Evolutionary conservation across 164 flowering plant species (phyloP).

Genomic region (Berberis thunbergii): DNA sequence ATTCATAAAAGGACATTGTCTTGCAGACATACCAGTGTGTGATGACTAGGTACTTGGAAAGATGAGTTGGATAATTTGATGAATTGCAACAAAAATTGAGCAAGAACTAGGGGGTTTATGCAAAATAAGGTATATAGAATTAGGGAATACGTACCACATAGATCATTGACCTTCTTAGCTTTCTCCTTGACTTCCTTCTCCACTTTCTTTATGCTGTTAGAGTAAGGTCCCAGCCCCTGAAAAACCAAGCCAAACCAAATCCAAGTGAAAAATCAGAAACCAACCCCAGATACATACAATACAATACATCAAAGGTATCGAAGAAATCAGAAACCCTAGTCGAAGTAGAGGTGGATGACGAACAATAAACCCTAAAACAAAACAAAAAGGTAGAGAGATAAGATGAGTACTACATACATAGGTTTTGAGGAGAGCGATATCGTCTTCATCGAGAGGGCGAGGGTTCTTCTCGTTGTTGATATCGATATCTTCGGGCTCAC

Average conservation of each 20-base stretch:
- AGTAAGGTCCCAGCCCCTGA: slow-evolving; percentile 94
- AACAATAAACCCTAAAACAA: not conserved
- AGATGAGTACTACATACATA: not conserved
- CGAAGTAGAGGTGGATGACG: not conserved
- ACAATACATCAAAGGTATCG: not conserved
- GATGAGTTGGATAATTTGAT: not conserved
- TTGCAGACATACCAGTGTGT: not conserved
- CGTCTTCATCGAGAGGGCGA: slow-evolving; percentile 6
- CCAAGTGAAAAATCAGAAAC: not conserved
- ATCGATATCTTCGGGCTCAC: slow-evolving; percentile 4
- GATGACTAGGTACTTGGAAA: not conserved
- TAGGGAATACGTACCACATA: slow-evolving; percentile 57
- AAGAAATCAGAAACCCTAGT: not conserved
- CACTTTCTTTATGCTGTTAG: slow-evolving; percentile 61
- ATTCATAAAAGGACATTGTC: not conserved
- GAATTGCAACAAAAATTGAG: not conserved
- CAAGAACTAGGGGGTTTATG: not conserved
- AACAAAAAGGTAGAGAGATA: not conserved
- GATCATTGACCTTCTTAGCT: slow-evolving; percentile 90
- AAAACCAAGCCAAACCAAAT: slow-evolving; percentile 10
- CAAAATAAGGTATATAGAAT: not conserved
- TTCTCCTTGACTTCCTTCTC: slow-evolving; percentile 94
- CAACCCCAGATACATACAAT: not conserved
- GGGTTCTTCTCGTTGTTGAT: slow-evolving; percentile 9
- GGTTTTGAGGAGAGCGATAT: slow-evolving; percentile 9